Percentiles rank a stretch among this genome's conserved stretches.
phyloP scores from a whole-genome alignment of 371 early-diverging fungal genomes.

The Actinomucor elegans region DNA sequence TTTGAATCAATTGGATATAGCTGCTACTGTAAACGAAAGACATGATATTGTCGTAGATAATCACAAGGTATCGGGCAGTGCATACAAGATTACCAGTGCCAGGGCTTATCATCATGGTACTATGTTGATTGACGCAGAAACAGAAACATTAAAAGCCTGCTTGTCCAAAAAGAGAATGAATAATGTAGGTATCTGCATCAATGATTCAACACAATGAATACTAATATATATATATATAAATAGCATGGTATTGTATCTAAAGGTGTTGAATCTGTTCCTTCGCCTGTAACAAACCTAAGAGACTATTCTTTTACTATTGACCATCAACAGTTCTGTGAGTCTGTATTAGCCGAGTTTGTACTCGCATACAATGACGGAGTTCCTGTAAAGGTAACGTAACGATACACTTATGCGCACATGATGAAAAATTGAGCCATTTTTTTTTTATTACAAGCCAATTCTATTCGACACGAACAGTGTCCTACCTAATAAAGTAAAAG shows the following conservation, averaged over 20 bases:
- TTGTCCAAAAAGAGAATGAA: constrained; percentile 39
- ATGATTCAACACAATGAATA: too few relatives aligned
- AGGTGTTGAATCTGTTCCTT: constrained; percentile 89
- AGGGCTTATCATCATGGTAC: constrained; percentile 97
- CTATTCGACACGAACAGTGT: constrained; percentile 28
- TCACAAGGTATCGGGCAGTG: constrained; percentile 90
- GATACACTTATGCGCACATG: neutral
- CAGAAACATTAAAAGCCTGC: constrained; percentile 58
- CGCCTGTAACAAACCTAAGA: constrained; percentile 80
- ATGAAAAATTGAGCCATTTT: too few relatives aligned
- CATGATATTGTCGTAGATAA: constrained; percentile 87
- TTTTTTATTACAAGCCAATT: too few relatives aligned
- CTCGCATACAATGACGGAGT: constrained; percentile 44
- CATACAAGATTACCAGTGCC: constrained; percentile 83
- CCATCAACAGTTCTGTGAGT: constrained; percentile 81
- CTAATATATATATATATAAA: neutral
- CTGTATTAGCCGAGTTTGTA: constrained; percentile 71
- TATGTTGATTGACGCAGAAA: constrained; percentile 92
- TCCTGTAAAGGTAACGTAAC: constrained; percentile 28
- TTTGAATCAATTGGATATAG: constrained; percentile 78
- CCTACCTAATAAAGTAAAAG: constrained; percentile 36
- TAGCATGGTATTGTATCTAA: constrained; percentile 68
- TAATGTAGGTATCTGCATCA: constrained; percentile 24
- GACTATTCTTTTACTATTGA: constrained; percentile 81
- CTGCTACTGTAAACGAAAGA: constrained; percentile 83